Conservation (phyloP, 164 flowering plant genomes). For the Pachysandra terminalis region DNA sequence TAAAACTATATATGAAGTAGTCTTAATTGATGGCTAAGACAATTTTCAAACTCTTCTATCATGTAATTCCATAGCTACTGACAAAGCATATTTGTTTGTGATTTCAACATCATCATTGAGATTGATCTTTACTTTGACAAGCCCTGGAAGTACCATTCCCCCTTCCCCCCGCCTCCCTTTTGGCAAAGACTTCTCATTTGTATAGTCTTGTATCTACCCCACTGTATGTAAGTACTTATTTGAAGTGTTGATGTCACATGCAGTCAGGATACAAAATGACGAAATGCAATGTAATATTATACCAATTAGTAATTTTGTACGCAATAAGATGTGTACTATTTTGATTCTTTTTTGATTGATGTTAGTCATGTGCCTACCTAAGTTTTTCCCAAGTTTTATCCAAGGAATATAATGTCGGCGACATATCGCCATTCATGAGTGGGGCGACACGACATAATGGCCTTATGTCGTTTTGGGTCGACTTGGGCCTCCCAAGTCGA, state of each 20-base stretch:
- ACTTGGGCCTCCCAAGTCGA: too few relatives aligned
- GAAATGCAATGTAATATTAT: constrained; percentile 93
- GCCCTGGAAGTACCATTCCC: too few relatives aligned
- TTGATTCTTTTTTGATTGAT: not conserved
- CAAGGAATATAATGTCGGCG: too few relatives aligned
- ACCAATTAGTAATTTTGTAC: constrained; percentile 71
- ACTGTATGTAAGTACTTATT: not conserved
- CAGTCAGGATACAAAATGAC: constrained; percentile 80
- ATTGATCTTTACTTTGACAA: not conserved
- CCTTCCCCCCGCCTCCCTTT: too few relatives aligned
- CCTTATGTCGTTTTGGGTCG: too few relatives aligned
- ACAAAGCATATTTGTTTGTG: too few relatives aligned
- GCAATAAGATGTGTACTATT: constrained; percentile 58
- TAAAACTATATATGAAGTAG: too few relatives aligned
- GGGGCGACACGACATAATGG: too few relatives aligned
- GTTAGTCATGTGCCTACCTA: too few relatives aligned
- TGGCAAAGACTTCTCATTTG: not conserved
- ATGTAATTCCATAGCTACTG: not conserved
- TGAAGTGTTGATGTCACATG: constrained; percentile 32
- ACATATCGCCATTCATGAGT: too few relatives aligned
- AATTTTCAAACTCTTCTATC: not conserved
- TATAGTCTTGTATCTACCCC: not conserved
- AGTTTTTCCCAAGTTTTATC: too few relatives aligned
- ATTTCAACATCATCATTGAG: not conserved
- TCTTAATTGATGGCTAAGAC: too few relatives aligned